Evolutionary conservation across 148 eudicot species (phyloP).

Genomic region (Fagopyrum tataricum): DNA sequence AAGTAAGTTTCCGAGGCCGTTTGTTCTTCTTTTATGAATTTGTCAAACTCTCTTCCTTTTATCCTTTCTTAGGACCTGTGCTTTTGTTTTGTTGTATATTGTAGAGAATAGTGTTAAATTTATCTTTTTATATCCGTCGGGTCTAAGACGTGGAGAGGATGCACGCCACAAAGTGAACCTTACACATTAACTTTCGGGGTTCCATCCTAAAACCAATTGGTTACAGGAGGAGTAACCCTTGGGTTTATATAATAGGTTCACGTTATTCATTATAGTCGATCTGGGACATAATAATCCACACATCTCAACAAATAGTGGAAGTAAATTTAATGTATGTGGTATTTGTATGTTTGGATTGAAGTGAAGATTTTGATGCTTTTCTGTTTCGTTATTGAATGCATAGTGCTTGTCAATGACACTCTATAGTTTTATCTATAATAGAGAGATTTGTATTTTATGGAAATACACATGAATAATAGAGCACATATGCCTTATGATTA

Average conservation of each 20-base stretch:
- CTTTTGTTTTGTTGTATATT: background rate
- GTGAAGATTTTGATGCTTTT: background rate
- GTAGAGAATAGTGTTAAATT: background rate
- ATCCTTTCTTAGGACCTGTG: background rate
- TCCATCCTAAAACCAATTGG: no score
- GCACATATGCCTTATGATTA: background rate
- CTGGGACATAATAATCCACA: no score
- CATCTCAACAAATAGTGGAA: no score
- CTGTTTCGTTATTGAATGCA: background rate
- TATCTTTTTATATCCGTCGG: no score
- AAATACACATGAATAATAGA: background rate
- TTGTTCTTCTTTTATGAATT: background rate
- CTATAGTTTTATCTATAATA: background rate
- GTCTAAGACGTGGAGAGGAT: no score
- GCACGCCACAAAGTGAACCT: no score
- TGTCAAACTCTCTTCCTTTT: background rate
- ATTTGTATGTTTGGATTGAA: background rate
- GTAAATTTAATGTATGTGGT: background rate
- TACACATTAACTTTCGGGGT: no score
- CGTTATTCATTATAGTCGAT: no score
- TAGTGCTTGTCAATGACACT: background rate
- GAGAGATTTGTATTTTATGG: background rate
- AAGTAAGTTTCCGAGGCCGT: constrained; percentile 29
- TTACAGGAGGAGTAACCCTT: no score
- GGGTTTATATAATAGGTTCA: no score